Evolutionary conservation across 192 early-diverging fungal species (phyloP).

Genomic region (Pilaira anomala): DNA sequence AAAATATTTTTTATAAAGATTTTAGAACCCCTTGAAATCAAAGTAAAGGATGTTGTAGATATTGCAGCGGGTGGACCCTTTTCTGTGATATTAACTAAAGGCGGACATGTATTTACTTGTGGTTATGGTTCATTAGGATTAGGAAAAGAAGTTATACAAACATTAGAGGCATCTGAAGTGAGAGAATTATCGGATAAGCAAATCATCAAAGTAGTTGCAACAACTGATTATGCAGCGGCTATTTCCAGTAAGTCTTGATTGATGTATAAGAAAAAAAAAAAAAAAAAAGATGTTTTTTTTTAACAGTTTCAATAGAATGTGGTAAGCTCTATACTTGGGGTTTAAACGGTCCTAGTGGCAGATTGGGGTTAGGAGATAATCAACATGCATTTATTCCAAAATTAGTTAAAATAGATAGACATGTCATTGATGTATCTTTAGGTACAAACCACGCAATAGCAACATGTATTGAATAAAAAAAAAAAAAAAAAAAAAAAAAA

Average conservation of each 20-base stretch:
- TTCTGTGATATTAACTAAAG: constrained; percentile 47
- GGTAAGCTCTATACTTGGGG: constrained; percentile 39
- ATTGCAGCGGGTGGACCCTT: constrained; percentile 70
- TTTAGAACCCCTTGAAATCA: constrained; percentile 51
- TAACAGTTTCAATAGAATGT: constrained; percentile 10
- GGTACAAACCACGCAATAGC: constrained; percentile 33
- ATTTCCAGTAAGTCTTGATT: constrained; percentile 40
- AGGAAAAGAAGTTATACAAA: constrained; percentile 41
- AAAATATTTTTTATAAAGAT: constrained; percentile 46
- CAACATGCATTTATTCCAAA: constrained; percentile 31
- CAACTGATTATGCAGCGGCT: constrained; percentile 60
- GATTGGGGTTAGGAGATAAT: constrained; percentile 35
- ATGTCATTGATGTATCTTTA: constrained; percentile 21
- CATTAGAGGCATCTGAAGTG: constrained; percentile 41
- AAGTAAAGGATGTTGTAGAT: constrained; percentile 37
- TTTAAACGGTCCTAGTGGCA: constrained; percentile 26
- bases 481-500: no score
- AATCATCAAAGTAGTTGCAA: constrained; percentile 50
- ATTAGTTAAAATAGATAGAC: constrained; percentile 18
- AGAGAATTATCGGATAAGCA: constrained; percentile 21
- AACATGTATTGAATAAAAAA: constrained; percentile 6
- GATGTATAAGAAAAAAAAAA: not conserved
- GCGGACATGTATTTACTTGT: constrained; percentile 60
- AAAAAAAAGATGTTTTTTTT: not conserved
- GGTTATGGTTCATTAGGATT: constrained; percentile 68